phyloP scores from a whole-genome alignment of 768 basidiomycete species.

The Kwoniella sp. region DNA sequence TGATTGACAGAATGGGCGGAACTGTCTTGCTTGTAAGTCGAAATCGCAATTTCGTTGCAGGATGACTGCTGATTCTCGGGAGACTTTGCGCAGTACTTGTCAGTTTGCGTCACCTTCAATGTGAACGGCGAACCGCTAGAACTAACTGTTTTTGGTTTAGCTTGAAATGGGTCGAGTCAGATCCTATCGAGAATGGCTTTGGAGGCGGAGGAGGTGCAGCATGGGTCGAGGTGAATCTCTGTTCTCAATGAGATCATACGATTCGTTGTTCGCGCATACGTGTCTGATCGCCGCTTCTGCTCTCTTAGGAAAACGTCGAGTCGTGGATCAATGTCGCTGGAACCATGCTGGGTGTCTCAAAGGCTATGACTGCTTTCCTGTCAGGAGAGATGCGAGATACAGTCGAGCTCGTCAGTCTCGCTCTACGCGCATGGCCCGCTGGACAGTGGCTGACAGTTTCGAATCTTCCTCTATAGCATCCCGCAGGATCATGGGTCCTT shows the following conservation, averaged over 20 bases:
- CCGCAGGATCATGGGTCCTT: conserved; percentile 56
- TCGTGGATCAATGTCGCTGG: conserved; percentile 81
- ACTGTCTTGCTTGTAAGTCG: conserved; percentile 48
- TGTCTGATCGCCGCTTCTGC: not conserved
- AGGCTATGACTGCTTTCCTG: conserved; percentile 91
- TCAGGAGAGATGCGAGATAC: conserved; percentile 97
- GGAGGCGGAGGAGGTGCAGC: conserved; percentile 66
- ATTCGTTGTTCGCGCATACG: too few relatives aligned
- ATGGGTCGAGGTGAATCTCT: conserved; percentile 79
- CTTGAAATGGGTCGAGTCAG: conserved; percentile 94
- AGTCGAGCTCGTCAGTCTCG: conserved; percentile 52
- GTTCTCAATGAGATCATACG: not conserved
- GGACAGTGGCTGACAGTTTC: conserved; percentile 72
- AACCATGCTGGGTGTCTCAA: conserved; percentile 71
- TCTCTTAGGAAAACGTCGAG: conserved; percentile 70
- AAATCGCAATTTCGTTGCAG: too few relatives aligned
- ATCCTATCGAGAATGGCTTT: conserved; percentile 65
- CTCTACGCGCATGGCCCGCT: too few relatives aligned
- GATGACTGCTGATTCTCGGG: not conserved
- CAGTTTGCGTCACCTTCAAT: conserved; percentile 49
- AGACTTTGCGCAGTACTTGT: conserved; percentile 83
- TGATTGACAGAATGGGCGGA: conserved; percentile 52
- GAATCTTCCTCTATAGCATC: conserved; percentile 35
- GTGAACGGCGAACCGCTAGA: too few relatives aligned
- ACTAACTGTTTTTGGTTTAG: conserved; percentile 57